Base-by-base conservation (phyloP, 2,329 filamentous ascomycete species). In the Diaporthe sp. region DNA sequence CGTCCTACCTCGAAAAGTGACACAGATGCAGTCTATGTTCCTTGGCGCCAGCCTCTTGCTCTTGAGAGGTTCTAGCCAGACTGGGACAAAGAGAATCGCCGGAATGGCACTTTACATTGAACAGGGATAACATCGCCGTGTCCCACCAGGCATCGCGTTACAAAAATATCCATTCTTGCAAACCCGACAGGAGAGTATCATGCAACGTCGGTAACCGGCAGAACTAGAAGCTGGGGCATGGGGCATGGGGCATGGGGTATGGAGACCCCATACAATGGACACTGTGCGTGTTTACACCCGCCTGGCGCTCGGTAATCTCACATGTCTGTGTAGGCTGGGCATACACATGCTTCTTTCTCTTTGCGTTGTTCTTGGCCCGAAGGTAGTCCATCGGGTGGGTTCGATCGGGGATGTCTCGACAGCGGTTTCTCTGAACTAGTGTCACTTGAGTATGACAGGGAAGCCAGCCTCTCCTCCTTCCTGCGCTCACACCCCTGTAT, bases 311-410 rank as follows among this genome's bases (percentile, higher is more conserved):
- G 49, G 51, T 73, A 65, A 65, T 73, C 34, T 44, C 58, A 65
- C 71, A 73, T 59, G 46, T 53, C 65, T 55, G 65, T 69, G 65
- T 69, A 34, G 65, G 34, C 65, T 55, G 49, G 65, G 65, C 49
- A 53, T 42, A 55, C 65, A 69, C 65, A 69, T 55, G 65, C 65
- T 73, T 73, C 58, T 73, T 61, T 55, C 28, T 61, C 46, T 58
- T 57, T 59, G 61, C 37, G 37, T 42, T 65, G 71, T 34, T 65
- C 71, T 73, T 73, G 71, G 71, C 71, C 57, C 31, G 58, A 73
- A 65, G 44, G 39, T 28, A 73, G 58, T 65, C 44, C 55, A 65
- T 46, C 71, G 44, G 58, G 44, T 44, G 61, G 71, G 58, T 53
- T 46, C 58, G 71, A 55, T 25, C 71, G n/a, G 58, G 37, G 34